Base-by-base conservation (phyloP, 441 rosid genomes). In the Eutrema salsugineum region DNA sequence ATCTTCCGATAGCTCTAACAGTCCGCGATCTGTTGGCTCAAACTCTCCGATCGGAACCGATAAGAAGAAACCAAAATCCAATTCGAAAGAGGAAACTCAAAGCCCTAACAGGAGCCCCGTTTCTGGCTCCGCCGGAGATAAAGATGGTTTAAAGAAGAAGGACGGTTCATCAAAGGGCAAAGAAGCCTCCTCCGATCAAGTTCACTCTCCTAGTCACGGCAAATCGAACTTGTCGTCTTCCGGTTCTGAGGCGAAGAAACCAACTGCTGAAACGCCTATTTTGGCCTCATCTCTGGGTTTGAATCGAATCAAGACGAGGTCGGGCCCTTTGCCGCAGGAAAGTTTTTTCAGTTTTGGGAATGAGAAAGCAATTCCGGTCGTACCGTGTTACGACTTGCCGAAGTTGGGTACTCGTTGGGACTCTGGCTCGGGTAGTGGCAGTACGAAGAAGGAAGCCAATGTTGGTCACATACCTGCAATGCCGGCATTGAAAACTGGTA, bases 251-350 rank as follows among this genome's bases (percentile, higher is more conserved):
- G 71, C 69, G 36, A 80, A 75, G 79, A 83, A 82, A 50, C 54
- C 39, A 47, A 59, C 27, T 27, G 53, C 68, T 8, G 65, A 36
- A 36, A 27, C 65, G 12, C 90, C 96, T 0, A 83, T 85, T 42
- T 46, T 91, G 36, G 93, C 97, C 1, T 91, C 98, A 8, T 89
- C 91, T 19, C 63, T 93, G 30, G 94, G 94, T 36, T 66, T 88
- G 77, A 89, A 89, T 62, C 83, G 78, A 78, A 91, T 84, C 20
- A 93, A 91, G 79, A 91, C 97, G 32, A 77, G 96, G 70, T 91
- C 97, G 0, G 93, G 89, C 19, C 94, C 93, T 8, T 79, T 88
- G 87, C 92, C 96, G 0, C 90, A 83, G 68, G 96, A 89, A 77
- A 84, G 85, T 57, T 91, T 85, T 51, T 93, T 86, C 15, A 68